Base-by-base conservation (phyloP, 2,329 filamentous ascomycete genomes). In the Furcasterigmium furcatum region DNA sequence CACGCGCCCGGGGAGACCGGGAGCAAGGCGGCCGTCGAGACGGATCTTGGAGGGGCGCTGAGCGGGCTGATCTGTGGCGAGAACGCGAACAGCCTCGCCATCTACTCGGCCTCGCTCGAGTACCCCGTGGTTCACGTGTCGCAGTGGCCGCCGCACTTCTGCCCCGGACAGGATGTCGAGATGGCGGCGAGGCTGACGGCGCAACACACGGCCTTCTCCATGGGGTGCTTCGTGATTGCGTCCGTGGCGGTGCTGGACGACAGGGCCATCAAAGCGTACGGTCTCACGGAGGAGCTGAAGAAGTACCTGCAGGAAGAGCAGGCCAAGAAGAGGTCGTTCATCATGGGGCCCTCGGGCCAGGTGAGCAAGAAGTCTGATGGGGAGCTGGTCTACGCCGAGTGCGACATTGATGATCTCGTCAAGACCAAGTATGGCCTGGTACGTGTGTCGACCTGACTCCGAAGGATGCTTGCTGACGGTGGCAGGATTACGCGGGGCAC, bases 31-130 rank as follows among this genome's bases (percentile, higher is more conserved):
- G 40, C 47, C 8, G 41, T 46, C 5, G 20, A 16, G 32, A 48
- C 50, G 24, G 40, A 41, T 20, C 48, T 50, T 20, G 50, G 30
- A 13, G 30, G 50, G 12, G 30, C 39, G 7, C 34, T 52, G 35
- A 50, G 50, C 34, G 42, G 49, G 13, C 50, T 52, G 9, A 52
- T 52, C 38, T 52, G 50, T 32, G 50, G 50, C n/a, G 50, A 52
- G 42, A 52, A 52, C 20, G 49, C 46, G 9, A 52, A 52, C 36
- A 39, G 48, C 12, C 38, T 52, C 8, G 50, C 48, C 8, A 43
- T 43, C 10, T 52, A 50, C 36, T 38, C 48, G 3, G 25, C 50
- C 6, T 42, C 44, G 39, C 44, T 50, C 9, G 45, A 52, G 20
- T 50, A 50, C 19, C 48, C 48, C 19, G 48, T 50, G 24, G 46